phyloP scores from a whole-genome alignment of 306 rosid genomes.

The Acmispon strigosus region DNA sequence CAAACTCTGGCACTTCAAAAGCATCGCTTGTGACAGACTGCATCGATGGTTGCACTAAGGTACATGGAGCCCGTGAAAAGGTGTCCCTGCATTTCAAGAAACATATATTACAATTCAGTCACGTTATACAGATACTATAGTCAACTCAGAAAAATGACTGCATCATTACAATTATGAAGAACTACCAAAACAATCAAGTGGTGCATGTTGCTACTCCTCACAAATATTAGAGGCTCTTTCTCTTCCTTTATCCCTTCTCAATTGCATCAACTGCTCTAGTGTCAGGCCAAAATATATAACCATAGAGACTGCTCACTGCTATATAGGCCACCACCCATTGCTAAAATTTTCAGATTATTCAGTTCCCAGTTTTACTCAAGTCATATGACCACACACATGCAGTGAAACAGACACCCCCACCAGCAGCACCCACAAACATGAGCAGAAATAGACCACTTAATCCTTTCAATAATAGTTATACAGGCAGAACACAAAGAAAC shows the following conservation, averaged over 20 bases:
- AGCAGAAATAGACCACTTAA: neutral
- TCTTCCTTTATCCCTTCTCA: neutral
- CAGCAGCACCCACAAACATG: neutral
- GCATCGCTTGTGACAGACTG: slow-evolving; percentile 33
- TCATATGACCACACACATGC: neutral
- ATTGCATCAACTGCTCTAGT: slow-evolving; percentile 1
- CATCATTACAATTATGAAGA: neutral
- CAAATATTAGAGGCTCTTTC: neutral
- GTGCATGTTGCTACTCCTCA: neutral
- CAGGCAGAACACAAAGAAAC: slow-evolving; percentile 3
- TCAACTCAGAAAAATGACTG: neutral
- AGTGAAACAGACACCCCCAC: neutral
- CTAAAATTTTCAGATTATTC: slow-evolving; percentile 7
- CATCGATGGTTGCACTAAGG: slow-evolving; percentile 88
- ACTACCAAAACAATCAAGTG: slow-evolving; percentile 3
- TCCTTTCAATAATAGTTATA: neutral
- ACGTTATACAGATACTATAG: neutral
- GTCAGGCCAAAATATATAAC: slow-evolving; percentile 1
- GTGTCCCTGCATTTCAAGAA: slow-evolving; percentile 70
- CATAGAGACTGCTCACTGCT: neutral
- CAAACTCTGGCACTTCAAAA: slow-evolving; percentile 62
- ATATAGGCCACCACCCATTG: neutral
- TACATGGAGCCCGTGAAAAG: slow-evolving; percentile 72
- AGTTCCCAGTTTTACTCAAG: neutral
- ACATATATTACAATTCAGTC: slow-evolving; percentile 17